Percentiles rank a stretch among this genome's conserved stretches.
Evolutionary conservation across 225 moss, liverwort and hornwort genomes (phyloP).

Genomic region (Polytrichum commune): DNA sequence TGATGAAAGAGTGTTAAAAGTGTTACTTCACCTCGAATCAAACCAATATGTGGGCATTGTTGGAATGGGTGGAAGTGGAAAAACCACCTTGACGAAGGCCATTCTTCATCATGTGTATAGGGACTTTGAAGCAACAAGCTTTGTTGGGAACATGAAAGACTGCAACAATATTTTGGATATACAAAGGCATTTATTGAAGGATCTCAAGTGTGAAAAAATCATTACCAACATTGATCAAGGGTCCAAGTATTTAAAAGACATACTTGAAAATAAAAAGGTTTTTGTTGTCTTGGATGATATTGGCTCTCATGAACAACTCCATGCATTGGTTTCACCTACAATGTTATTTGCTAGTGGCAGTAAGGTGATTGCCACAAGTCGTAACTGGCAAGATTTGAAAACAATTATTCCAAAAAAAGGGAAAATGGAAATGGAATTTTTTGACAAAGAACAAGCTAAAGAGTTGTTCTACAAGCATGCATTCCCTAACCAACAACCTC

Average conservation of each 20-base stretch:
- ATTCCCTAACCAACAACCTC: background rate
- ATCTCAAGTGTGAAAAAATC: background rate
- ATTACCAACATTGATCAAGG: background rate
- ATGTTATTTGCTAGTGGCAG: background rate
- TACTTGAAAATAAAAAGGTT: background rate
- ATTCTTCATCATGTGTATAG: background rate
- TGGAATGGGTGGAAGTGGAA: background rate
- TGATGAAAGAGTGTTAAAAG: background rate
- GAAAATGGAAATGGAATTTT: background rate
- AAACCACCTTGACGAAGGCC: background rate
- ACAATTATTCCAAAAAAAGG: no score
- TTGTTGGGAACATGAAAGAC: background rate
- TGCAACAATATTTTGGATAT: background rate
- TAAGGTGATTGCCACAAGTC: conserved; percentile 3
- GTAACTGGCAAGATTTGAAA: conserved; percentile 3
- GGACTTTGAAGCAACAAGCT: background rate
- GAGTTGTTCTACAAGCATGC: background rate
- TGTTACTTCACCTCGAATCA: background rate
- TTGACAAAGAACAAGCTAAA: background rate
- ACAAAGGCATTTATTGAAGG: background rate
- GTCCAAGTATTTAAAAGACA: background rate
- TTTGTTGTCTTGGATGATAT: background rate
- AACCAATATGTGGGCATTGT: background rate
- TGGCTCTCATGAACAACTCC: background rate
- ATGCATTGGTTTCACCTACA: background rate